Evolutionary conservation across 2,329 filamentous ascomycete genomes (phyloP), one percentile per base, ranked within the genome.

Genomic region (Colletotrichum cuscutae): DNA sequence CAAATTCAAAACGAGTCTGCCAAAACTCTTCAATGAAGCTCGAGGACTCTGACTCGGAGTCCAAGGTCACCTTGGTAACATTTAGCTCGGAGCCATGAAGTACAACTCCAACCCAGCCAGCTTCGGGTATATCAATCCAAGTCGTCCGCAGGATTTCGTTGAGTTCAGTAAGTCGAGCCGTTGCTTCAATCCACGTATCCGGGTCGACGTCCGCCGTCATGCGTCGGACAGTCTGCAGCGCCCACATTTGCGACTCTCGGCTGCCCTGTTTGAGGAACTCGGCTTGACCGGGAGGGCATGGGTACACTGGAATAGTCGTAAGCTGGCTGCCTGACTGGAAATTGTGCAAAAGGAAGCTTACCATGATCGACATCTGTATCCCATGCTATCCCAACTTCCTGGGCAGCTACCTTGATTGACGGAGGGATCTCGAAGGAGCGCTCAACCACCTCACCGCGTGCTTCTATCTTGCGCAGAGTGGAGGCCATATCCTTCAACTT

Each of bases 281-380:
- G 46, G 75, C 74, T 65, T 81, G 79, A 5, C 80, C 77, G 3
- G 79, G 77, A 11, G 77, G 76, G 57, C 77, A 79, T 28, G 78
- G 77, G 64, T 81, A 81, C n/a, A 78, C 66, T 58, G 56, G 61
- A n/a, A 69, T 5, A 15, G 1, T 7, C 12, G 24, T 61, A 8
- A 52, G 54, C 35, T 35, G 15, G 19, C 4, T 6, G 11, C 8
- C 13, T 26, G 13, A 22, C 52, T 57, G 11, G 37, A 12, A 22
- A 12, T 8, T 28, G n/a, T 19, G 13, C 8, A 22, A 7, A 26
- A 28, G 5, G 22, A 15, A 28, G 65, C 67, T 58, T 32, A 70
- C 67, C 65, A n/a, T 75, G 72, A 19, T 76, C 75, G 24, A 76
- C 68, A 52, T 75, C 74, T 5, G 67, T 59, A 9, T 67, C 42